Percentiles rank a stretch among this genome's conserved stretches.
phyloP scores from a whole-genome alignment of 2,329 filamentous ascomycete genomes.

The Aspergillus calidoustus region DNA sequence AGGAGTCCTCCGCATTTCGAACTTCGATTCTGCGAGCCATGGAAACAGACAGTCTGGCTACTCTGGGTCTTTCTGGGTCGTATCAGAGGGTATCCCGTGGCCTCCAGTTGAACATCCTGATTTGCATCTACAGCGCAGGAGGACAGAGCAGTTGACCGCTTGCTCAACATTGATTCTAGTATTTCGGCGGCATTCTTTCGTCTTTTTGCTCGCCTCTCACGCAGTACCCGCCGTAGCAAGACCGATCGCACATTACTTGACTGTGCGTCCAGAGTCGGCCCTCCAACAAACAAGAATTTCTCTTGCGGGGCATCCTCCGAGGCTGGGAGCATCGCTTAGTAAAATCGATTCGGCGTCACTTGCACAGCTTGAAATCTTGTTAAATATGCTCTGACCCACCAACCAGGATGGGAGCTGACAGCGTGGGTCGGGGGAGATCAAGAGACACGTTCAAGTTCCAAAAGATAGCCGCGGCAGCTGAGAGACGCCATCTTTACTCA shows the following conservation, averaged over 20 bases:
- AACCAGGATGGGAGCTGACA: too few relatives aligned
- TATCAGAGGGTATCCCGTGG: background rate
- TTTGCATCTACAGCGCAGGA: background rate
- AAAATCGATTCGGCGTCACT: too few relatives aligned
- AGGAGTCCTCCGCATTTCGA: conserved; percentile 3
- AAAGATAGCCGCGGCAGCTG: too few relatives aligned
- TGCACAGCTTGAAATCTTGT: too few relatives aligned
- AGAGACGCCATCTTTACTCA: too few relatives aligned
- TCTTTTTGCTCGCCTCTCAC: background rate
- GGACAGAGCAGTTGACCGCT: background rate
- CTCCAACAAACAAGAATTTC: conserved; percentile 10
- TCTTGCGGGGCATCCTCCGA: background rate
- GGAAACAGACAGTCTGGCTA: too few relatives aligned
- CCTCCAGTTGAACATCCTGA: background rate
- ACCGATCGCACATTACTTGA: conserved; percentile 2
- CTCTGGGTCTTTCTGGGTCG: background rate
- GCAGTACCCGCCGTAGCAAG: background rate
- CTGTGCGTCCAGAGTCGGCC: background rate
- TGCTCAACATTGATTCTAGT: background rate
- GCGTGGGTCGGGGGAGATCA: too few relatives aligned
- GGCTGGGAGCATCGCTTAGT: background rate
- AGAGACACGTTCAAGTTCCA: too few relatives aligned
- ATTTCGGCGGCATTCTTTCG: background rate
- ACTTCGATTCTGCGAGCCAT: background rate
- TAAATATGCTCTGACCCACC: too few relatives aligned